Conservation (phyloP, 495 filamentous ascomycete genomes). For the Hyphodiscus hymeniophilus region DNA sequence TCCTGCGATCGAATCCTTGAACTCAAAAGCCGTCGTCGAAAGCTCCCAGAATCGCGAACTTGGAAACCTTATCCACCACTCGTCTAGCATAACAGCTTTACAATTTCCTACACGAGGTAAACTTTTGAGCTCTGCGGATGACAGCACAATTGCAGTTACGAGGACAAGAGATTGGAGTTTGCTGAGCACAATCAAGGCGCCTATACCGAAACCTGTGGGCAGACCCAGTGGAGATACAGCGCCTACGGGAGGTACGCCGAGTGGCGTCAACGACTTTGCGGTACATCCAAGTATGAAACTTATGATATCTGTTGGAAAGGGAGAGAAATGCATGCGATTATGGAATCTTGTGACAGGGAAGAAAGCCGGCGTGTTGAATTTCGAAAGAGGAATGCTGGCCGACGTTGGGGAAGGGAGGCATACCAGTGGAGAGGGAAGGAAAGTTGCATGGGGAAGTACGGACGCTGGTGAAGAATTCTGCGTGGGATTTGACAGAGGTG, state of each 20-base stretch:
- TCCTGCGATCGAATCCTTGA: constrained; percentile 46
- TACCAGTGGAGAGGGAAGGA: constrained; percentile 73
- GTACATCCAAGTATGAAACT: constrained; percentile 95
- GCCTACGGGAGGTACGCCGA: constrained; percentile 68
- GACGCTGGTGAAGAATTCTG: constrained; percentile 70
- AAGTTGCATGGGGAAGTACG: constrained; percentile 68
- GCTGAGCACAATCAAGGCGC: constrained; percentile 83
- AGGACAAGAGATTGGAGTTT: constrained; percentile 84
- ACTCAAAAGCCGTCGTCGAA: constrained; percentile 61
- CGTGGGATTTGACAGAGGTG: constrained; percentile 81
- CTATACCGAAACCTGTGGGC: constrained; percentile 72
- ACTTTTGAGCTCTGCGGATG: constrained; percentile 73
- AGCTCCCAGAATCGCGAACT: constrained; percentile 83
- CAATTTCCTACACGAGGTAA: constrained; percentile 82
- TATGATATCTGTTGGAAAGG: constrained; percentile 82
- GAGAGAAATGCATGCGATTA: constrained; percentile 82
- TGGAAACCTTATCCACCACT: constrained; percentile 79
- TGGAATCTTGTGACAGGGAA: constrained; percentile 97
- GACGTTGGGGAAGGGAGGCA: constrained; percentile 68
- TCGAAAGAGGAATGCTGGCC: constrained; percentile 56
- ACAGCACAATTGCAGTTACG: constrained; percentile 80
- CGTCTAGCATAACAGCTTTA: constrained; percentile 66
- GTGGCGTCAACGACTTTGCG: constrained; percentile 91
- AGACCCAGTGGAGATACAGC: constrained; percentile 88
- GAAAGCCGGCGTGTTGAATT: constrained; percentile 87